phyloP scores from a whole-genome alignment of 1,284 basidiomycete genomes.

The Irpex rosettiformis region DNA sequence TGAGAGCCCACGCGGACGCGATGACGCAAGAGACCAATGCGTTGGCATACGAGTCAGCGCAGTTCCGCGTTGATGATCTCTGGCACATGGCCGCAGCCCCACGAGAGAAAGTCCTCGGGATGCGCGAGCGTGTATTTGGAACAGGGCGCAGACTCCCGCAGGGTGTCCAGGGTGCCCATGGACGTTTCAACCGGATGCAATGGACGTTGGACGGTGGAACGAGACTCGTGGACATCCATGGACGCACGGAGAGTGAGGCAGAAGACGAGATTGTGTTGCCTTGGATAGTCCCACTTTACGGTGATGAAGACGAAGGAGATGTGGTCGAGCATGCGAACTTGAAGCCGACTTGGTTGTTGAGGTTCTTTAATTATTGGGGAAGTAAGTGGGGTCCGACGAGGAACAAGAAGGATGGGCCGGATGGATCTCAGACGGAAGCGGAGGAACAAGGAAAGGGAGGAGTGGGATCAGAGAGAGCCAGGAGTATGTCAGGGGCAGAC shows the following conservation, averaged over 20 bases:
- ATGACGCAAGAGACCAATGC: conserved; percentile 62
- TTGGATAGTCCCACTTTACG: conserved; percentile 27
- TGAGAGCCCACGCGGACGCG: conserved; percentile 45
- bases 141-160: conserved; percentile 34
- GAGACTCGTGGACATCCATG: conserved; percentile 59
- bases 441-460: conserved; percentile 2
- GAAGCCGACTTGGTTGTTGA: conserved; percentile 70
- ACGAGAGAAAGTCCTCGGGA: conserved; percentile 57
- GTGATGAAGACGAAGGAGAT: conserved; percentile 46
- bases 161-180: conserved; percentile 52
- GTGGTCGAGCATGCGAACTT: conserved; percentile 54
- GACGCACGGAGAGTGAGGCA: conserved; percentile 71
- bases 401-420: not conserved
- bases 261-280: conserved; percentile 61
- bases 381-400: conserved; percentile 32
- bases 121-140: conserved; percentile 58
- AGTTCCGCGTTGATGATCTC: conserved; percentile 59
- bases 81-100: conserved; percentile 62
- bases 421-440: not conserved
- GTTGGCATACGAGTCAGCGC: conserved; percentile 66
- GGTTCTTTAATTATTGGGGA: conserved; percentile 73
- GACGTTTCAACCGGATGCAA: conserved; percentile 59
- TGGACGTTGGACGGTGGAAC: conserved; percentile 62
- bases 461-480: conserved; percentile 4
- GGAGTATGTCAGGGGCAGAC: not conserved